These are phyloP conservation scores for Hericium coralloides DNA, from an alignment of 768 basidiomycete species.

Conservation along the genomic window DNA sequence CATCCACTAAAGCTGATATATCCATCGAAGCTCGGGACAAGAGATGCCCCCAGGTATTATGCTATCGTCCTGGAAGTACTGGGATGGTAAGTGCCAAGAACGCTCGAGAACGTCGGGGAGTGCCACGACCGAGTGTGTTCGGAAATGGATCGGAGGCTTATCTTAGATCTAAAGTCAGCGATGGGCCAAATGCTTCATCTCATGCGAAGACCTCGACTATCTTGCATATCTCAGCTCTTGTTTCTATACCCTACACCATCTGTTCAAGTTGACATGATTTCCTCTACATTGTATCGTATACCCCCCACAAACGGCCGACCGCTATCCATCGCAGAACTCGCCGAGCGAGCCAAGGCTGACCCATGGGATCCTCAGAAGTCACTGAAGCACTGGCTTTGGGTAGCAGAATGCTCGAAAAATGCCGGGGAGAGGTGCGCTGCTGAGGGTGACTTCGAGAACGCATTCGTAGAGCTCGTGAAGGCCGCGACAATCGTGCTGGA, in stretches of 20 bases:
- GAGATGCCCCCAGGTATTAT: too few species aligned
- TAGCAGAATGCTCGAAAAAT: conserved; percentile 54
- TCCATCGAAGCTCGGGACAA: too few species aligned
- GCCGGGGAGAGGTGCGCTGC: conserved; percentile 39
- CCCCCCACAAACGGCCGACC: conserved; percentile 29
- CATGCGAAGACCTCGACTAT: too few species aligned
- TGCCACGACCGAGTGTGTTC: too few species aligned
- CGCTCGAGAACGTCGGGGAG: too few species aligned
- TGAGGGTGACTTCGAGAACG: conserved; percentile 54
- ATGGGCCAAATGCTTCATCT: too few species aligned
- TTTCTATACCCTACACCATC: neutral
- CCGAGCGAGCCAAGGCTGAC: conserved; percentile 46
- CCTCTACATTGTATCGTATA: neutral
- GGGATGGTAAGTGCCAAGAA: too few species aligned
- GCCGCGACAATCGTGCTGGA: conserved; percentile 75
- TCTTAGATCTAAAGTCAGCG: too few species aligned
- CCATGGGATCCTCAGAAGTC: conserved; percentile 49
- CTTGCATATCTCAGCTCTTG: neutral
- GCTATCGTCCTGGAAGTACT: too few species aligned
- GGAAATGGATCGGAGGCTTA: too few species aligned
- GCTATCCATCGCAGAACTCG: conserved; percentile 56
- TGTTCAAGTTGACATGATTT: neutral
- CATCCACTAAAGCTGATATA: too few species aligned
- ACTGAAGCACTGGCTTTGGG: conserved; percentile 58
- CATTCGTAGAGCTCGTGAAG: conserved; percentile 62